A percentile compares a stretch with the other conserved stretches of the same genome.
Conservation (phyloP, 1,139 yeast genomes). For the Yamadazyma songkhlaensis region DNA sequence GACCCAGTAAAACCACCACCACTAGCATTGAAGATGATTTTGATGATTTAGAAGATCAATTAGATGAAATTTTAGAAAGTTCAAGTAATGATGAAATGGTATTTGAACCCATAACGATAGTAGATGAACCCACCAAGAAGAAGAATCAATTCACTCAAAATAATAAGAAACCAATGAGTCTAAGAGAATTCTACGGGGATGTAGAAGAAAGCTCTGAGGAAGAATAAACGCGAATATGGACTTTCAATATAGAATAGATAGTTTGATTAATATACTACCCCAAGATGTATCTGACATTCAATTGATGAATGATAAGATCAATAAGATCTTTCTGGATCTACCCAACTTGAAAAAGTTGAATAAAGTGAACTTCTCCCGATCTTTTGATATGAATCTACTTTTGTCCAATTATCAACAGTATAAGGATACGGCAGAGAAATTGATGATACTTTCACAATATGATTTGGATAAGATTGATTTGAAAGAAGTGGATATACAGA, state of each 20-base stretch:
- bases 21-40: slow-evolving; percentile 34
- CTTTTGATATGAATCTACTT: slow-evolving; percentile 9
- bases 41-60: slow-evolving; percentile 43
- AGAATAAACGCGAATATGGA: slow-evolving; percentile 18
- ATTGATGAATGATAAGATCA: slow-evolving; percentile 5
- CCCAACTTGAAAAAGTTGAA: slow-evolving; percentile 10
- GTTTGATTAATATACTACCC: neutral
- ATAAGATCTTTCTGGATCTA: slow-evolving; percentile 4
- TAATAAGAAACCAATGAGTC: slow-evolving; percentile 35
- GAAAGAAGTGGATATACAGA: slow-evolving; percentile 5
- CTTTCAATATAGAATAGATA: slow-evolving; percentile 4
- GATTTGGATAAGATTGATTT: slow-evolving; percentile 7
- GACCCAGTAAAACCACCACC: neutral
- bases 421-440: slow-evolving; percentile 6
- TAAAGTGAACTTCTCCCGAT: neutral
- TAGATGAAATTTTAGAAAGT: slow-evolving; percentile 40
- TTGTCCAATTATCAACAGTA: slow-evolving; percentile 11
- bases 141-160: slow-evolving; percentile 1
- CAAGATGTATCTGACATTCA: slow-evolving; percentile 4
- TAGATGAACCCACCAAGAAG: slow-evolving; percentile 8
- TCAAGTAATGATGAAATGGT: slow-evolving; percentile 12
- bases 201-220: slow-evolving; percentile 31
- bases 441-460: slow-evolving; percentile 7
- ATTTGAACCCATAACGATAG: slow-evolving; percentile 13
- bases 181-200: slow-evolving; percentile 37